Percentiles rank a stretch among this genome's conserved stretches.
Conservation (phyloP, 2,329 filamentous ascomycete genomes). For the Leptosphaerulina australis region DNA sequence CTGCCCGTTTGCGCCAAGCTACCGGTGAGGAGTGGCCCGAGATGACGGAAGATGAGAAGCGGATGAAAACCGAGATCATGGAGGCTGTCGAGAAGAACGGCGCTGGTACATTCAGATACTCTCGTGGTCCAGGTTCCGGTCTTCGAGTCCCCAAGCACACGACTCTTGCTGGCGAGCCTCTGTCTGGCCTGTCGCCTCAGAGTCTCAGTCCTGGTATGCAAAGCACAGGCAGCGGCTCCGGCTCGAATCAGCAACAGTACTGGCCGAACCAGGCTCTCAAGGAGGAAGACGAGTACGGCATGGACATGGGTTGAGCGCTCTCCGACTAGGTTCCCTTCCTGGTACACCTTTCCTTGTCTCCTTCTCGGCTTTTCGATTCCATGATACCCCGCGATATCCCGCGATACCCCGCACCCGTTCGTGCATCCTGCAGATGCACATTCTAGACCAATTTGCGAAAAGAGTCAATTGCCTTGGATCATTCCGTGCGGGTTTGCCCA, state of each 20-base stretch:
- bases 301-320: conserved; percentile 63
- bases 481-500: neutral
- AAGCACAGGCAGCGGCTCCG: conserved; percentile 70
- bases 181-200: conserved; percentile 64
- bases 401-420: conserved; percentile 43
- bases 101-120: conserved; percentile 77
- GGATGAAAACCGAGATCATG: conserved; percentile 92
- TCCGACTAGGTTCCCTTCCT: conserved; percentile 13
- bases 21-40: conserved; percentile 46
- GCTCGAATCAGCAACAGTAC: conserved; percentile 57
- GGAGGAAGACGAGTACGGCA: conserved; percentile 89
- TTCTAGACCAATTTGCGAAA: conserved; percentile 23
- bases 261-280: conserved; percentile 72
- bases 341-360: conserved; percentile 19
- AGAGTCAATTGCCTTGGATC: neutral
- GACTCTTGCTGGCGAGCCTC: conserved; percentile 81
- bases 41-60: conserved; percentile 85
- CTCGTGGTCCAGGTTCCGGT: conserved; percentile 79
- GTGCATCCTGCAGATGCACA: conserved; percentile 39
- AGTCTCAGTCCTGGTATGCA: conserved; percentile 60
- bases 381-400: conserved; percentile 49
- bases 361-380: conserved; percentile 33
- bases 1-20: conserved; percentile 64
- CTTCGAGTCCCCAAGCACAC: conserved; percentile 92
- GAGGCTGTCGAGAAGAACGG: conserved; percentile 86